These are phyloP conservation scores for Tulasnella sp. DNA, from an alignment of 768 basidiomycete species.

Conservation along the genomic window DNA sequence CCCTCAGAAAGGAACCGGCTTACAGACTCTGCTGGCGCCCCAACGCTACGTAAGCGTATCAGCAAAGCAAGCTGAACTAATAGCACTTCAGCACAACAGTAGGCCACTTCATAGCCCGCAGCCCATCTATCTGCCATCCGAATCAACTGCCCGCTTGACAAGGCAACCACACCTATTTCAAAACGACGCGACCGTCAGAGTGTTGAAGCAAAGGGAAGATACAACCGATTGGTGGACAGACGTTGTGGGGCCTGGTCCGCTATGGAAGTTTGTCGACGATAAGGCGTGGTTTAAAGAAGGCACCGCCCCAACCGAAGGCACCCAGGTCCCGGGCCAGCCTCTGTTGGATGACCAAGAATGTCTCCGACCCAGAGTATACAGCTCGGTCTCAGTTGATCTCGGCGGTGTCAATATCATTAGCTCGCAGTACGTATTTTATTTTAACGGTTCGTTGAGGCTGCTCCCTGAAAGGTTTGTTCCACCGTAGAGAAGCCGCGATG, in stretches of 20 bases:
- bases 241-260: conserved; percentile 68
- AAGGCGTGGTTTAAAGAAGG: conserved; percentile 70
- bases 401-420: conserved; percentile 46
- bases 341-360: background rate
- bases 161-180: conserved; percentile 48
- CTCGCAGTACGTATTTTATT: conserved; percentile 40
- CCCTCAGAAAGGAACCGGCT: background rate
- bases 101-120: background rate
- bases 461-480: conserved; percentile 45
- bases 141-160: conserved; percentile 5
- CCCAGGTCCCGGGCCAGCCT: background rate
- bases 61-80: background rate
- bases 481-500: background rate
- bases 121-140: background rate
- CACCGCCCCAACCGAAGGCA: background rate
- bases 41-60: background rate
- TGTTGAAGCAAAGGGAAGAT: conserved; percentile 50
- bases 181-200: conserved; percentile 33
- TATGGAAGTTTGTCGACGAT: conserved; percentile 78
- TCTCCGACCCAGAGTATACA: conserved; percentile 21
- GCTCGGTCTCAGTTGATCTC: conserved; percentile 17
- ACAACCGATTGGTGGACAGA: conserved; percentile 66
- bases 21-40: conserved; percentile 5
- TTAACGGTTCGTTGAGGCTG: conserved; percentile 33
- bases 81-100: conserved; percentile 9